These are phyloP conservation scores for Litsea cubeba DNA, from an alignment of 164 flowering plant genomes.

Conservation along the genomic window DNA sequence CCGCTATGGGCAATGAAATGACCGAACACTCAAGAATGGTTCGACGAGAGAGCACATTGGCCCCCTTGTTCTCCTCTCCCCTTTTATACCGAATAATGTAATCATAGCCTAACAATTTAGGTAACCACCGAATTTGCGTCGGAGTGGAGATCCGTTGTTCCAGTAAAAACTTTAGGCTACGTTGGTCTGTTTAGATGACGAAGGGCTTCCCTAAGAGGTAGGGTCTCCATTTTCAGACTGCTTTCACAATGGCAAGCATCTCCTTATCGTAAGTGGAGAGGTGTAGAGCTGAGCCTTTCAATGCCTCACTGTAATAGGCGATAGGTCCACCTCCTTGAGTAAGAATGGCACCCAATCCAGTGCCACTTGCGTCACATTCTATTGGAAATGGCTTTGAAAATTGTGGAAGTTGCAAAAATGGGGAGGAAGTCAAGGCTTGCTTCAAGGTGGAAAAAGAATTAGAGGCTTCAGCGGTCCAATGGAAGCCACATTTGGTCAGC, in stretches of 20 bases:
- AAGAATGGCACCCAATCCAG: background rate
- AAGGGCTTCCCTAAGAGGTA: background rate
- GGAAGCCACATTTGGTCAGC: background rate
- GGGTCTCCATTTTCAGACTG: slow-evolving; percentile 1
- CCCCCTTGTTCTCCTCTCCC: too few relatives aligned
- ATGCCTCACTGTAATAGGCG: background rate
- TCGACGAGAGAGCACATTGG: too few relatives aligned
- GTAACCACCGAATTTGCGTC: background rate
- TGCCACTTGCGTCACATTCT: background rate
- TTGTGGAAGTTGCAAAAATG: background rate
- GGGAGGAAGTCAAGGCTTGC: background rate
- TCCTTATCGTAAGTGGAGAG: background rate
- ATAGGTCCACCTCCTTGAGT: background rate
- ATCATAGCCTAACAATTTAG: background rate
- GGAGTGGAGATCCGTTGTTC: background rate
- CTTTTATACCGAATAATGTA: background rate
- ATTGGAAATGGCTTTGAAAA: background rate
- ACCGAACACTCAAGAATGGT: too few relatives aligned
- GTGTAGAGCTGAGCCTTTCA: background rate
- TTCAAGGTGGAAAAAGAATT: background rate
- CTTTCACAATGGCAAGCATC: background rate
- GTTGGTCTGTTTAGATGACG: background rate
- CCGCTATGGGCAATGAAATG: too few relatives aligned
- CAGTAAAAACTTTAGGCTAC: background rate
- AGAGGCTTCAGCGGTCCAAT: background rate